Conservation (phyloP, 2,329 filamentous ascomycete genomes). For the Colletotrichum phormii region DNA sequence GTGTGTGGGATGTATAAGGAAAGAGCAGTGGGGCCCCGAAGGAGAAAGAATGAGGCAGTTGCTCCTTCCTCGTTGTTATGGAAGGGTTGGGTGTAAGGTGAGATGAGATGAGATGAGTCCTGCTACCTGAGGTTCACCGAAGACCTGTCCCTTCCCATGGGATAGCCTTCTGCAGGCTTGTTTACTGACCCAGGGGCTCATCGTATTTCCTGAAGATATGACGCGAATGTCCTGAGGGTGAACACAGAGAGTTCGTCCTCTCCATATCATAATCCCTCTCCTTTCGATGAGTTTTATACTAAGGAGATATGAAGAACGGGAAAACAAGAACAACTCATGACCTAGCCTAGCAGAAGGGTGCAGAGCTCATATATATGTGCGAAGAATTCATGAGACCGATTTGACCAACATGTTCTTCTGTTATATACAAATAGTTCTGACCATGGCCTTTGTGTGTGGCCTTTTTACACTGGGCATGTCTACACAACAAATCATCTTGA, state of each 20-base stretch:
- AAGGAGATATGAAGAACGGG: background rate
- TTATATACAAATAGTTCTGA: background rate
- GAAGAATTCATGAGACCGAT: background rate
- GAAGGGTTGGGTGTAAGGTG: background rate
- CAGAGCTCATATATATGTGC: background rate
- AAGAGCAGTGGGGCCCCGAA: background rate
- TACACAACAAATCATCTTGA: background rate
- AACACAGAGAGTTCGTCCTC: background rate
- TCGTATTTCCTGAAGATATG: background rate
- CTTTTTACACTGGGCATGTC: background rate
- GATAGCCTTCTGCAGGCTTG: background rate
- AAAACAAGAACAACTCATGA: background rate
- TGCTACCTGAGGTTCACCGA: background rate
- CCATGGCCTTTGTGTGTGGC: background rate
- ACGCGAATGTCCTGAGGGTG: background rate
- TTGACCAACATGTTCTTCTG: background rate
- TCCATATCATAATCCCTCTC: background rate
- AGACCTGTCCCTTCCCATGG: background rate
- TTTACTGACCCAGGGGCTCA: background rate
- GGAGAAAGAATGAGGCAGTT: background rate
- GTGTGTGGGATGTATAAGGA: background rate
- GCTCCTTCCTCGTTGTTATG: constrained; percentile 8
- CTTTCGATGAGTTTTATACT: background rate
- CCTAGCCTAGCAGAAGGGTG: background rate
- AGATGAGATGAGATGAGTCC: background rate